A percentile compares a stretch with the other conserved stretches of the same genome.
Evolutionary conservation across 2,329 filamentous ascomycete species (phyloP).

Genomic region (Trichoderma sp.): DNA sequence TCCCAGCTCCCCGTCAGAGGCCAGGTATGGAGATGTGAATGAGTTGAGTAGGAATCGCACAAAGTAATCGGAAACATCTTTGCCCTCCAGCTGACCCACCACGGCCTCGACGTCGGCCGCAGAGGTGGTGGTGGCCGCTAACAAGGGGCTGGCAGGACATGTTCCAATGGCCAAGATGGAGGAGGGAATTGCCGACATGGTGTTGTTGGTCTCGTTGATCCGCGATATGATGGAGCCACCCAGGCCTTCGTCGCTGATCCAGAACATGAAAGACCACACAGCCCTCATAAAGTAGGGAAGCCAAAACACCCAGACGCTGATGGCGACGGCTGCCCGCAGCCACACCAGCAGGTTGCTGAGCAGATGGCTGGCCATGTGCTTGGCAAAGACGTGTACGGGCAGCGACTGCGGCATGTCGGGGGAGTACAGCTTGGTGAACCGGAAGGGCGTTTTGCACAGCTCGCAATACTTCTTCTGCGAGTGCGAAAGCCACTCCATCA

Average conservation of each 20-base stretch:
- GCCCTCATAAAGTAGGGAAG: slow-evolving; percentile 89
- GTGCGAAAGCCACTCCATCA: slow-evolving; percentile 98
- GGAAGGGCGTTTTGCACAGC: slow-evolving; percentile 96
- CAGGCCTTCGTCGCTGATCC: slow-evolving; percentile 79
- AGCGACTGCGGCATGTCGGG: slow-evolving; percentile 87
- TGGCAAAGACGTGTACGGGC: slow-evolving; percentile 77
- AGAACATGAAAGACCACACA: slow-evolving; percentile 92
- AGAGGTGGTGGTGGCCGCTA: slow-evolving; percentile 38
- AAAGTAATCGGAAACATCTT: slow-evolving; percentile 39
- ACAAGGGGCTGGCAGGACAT: slow-evolving; percentile 41
- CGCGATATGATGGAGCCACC: slow-evolving; percentile 39
- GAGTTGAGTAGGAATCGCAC: slow-evolving; percentile 36
- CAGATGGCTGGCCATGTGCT: slow-evolving; percentile 74
- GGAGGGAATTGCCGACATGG: slow-evolving; percentile 33
- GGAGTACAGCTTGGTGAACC: slow-evolving; percentile 96
- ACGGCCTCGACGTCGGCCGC: slow-evolving; percentile 36
- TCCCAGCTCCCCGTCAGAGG: slow-evolving; percentile 14
- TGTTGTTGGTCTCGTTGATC: slow-evolving; percentile 29
- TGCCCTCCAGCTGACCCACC: slow-evolving; percentile 35
- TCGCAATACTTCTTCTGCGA: slow-evolving; percentile 99
- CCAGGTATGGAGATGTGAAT: slow-evolving; percentile 33
- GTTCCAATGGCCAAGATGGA: slow-evolving; percentile 33
- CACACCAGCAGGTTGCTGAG: slow-evolving; percentile 73
- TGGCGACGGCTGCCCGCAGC: slow-evolving; percentile 76
- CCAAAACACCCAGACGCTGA: slow-evolving; percentile 83